Percentiles rank a stretch among this genome's conserved stretches.
Conservation (phyloP, 371 early-diverging fungal species). For the Rhizoclosmatium hyalinum region DNA sequence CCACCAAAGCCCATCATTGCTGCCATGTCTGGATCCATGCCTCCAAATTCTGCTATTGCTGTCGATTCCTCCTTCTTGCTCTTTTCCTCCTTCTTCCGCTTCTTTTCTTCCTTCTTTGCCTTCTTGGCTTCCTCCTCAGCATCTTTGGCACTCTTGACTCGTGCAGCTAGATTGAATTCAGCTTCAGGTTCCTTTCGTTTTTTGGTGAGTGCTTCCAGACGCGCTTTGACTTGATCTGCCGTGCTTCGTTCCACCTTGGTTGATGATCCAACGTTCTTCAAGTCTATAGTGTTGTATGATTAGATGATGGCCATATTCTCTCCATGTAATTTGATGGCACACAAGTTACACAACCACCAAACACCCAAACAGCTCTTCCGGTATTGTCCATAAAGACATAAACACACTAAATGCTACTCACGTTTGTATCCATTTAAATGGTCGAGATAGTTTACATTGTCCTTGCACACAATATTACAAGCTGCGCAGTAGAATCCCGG, state of each 20-base stretch:
- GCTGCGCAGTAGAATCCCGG: constrained; percentile 92
- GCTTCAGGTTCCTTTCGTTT: constrained; percentile 43
- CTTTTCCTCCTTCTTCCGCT: constrained; percentile 25
- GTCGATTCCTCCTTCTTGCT: constrained; percentile 33
- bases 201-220: constrained; percentile 38
- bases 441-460: constrained; percentile 84
- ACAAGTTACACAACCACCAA: background rate
- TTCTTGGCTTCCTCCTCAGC: constrained; percentile 51
- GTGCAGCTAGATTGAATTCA: constrained; percentile 45
- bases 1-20: constrained; percentile 26
- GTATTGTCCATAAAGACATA: background rate
- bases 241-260: constrained; percentile 77
- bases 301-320: background rate
- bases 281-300: constrained; percentile 48
- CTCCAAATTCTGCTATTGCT: constrained; percentile 55
- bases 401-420: constrained; percentile 44
- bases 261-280: constrained; percentile 73
- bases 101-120: constrained; percentile 45
- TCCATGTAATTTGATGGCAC: too few species aligned
- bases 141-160: constrained; percentile 51
- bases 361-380: background rate
- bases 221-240: constrained; percentile 49
- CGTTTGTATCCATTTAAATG: constrained; percentile 91
- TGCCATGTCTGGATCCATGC: constrained; percentile 31
- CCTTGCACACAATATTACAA: constrained; percentile 87